Conservation (phyloP, 768 basidiomycete genomes). For the Candolleomyces aberdarensis region DNA sequence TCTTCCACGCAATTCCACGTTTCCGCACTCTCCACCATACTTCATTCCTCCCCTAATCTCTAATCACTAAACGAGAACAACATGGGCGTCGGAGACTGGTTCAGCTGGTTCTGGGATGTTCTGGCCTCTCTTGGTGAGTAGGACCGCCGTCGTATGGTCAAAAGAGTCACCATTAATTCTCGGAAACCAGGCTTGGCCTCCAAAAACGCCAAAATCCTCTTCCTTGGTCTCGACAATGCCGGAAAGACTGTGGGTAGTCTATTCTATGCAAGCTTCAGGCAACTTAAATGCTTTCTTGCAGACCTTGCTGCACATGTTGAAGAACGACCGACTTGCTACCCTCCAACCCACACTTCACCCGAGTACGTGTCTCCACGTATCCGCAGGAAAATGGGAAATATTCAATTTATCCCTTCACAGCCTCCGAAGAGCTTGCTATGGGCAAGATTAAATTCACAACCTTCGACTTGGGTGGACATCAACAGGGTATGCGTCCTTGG, state of each 20-base stretch:
- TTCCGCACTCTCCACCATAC: conserved; percentile 9
- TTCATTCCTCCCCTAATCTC: conserved; percentile 2
- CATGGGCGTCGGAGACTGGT: conserved; percentile 85
- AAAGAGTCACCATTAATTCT: conserved; percentile 5
- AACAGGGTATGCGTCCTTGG: conserved; percentile 63
- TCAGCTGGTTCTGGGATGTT: conserved; percentile 98
- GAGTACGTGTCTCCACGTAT: conserved; percentile 52
- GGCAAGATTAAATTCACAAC: conserved; percentile 99
- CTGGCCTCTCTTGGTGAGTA: conserved; percentile 86
- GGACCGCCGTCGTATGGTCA: conserved; percentile 10
- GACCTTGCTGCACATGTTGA: conserved; percentile 98
- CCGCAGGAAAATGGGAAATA: background rate
- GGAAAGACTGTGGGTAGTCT: conserved; percentile 84
- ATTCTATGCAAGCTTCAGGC: background rate
- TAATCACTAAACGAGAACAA: conserved; percentile 10
- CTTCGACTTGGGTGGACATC: conserved; percentile 96
- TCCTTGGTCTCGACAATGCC: conserved; percentile 98
- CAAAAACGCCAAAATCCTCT: conserved; percentile 99
- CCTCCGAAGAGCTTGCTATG: conserved; percentile 97
- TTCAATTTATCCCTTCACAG: conserved; percentile 37
- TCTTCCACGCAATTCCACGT: conserved; percentile 20
- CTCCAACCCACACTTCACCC: conserved; percentile 98
- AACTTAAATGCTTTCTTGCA: conserved; percentile 26
- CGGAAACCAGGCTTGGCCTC: conserved; percentile 67
- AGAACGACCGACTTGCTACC: conserved; percentile 97